Percentiles rank a stretch among this genome's conserved stretches.
phyloP scores from a whole-genome alignment of 257 asterid species.

The Eucommia ulmoides region DNA sequence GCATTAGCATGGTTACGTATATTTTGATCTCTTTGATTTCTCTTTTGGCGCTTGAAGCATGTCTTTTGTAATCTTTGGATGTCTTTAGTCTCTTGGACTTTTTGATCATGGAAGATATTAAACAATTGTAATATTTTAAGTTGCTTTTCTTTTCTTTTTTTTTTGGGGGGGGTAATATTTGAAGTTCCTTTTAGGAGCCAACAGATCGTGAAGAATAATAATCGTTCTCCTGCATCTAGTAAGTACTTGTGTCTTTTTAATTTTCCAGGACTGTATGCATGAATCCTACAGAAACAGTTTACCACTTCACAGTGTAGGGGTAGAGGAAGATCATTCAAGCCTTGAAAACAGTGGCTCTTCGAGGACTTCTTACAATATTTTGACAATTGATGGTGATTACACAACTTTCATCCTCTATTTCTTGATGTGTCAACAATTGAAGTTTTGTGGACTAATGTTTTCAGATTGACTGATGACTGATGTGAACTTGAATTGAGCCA shows the following conservation, averaged over 20 bases:
- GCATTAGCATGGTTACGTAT: too few relatives aligned
- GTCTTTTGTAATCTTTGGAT: too few relatives aligned
- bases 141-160: too few relatives aligned
- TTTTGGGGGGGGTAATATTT: too few relatives aligned
- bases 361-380: constrained; percentile 40
- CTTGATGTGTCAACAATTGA: neutral
- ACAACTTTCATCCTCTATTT: constrained; percentile 2
- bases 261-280: constrained; percentile 72
- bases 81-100: too few relatives aligned
- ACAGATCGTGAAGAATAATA: neutral
- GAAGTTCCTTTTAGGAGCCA: too few relatives aligned
- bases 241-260: too few relatives aligned
- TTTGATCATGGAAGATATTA: too few relatives aligned
- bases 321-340: constrained; percentile 77
- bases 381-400: constrained; percentile 64
- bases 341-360: constrained; percentile 66
- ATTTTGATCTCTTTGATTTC: too few relatives aligned
- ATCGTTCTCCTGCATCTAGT: too few relatives aligned
- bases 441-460: constrained; percentile 1
- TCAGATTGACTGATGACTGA: constrained; percentile 16
- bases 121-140: too few relatives aligned
- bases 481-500: constrained; percentile 26
- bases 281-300: constrained; percentile 59
- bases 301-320: constrained; percentile 63
- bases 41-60: too few relatives aligned